Percentiles rank a stretch among this genome's conserved stretches.
Conservation (phyloP, 768 basidiomycete genomes). For the Mycena polygramma region DNA sequence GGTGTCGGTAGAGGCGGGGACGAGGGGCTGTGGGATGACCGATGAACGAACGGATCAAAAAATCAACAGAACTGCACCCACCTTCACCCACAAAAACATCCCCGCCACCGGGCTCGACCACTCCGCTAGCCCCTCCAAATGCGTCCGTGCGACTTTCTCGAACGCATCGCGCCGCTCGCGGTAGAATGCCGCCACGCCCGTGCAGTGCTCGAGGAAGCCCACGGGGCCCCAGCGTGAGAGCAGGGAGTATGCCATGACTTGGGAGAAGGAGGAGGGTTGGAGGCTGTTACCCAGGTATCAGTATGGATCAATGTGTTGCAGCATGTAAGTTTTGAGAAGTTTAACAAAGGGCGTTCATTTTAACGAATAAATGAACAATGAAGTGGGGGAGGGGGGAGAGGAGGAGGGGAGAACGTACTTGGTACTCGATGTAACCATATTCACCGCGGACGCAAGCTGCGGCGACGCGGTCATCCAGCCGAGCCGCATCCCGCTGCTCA, state of each 20-base stretch:
- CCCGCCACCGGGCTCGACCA: slow-evolving; percentile 70
- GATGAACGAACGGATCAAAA: too few species aligned
- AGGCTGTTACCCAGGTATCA: too few species aligned
- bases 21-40: slow-evolving; percentile 4
- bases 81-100: slow-evolving; percentile 79
- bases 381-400: too few species aligned
- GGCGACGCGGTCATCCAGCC: slow-evolving; percentile 75
- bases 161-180: slow-evolving; percentile 70
- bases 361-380: too few species aligned
- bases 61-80: neutral
- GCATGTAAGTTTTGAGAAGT: too few species aligned
- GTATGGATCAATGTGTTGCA: too few species aligned
- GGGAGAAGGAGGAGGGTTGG: slow-evolving; percentile 61
- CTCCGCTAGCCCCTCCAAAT: slow-evolving; percentile 72
- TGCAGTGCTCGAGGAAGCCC: slow-evolving; percentile 71
- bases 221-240: slow-evolving; percentile 70
- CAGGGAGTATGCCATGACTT: slow-evolving; percentile 62
- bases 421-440: slow-evolving; percentile 58
- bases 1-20: too few species aligned
- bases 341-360: too few species aligned
- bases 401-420: too few species aligned
- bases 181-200: slow-evolving; percentile 69
- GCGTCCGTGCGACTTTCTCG: slow-evolving; percentile 67
- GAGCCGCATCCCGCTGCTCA: slow-evolving; percentile 68
- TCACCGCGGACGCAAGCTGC: slow-evolving; percentile 64